These are phyloP conservation scores for Claviceps spartinae DNA, from an alignment of 2,329 filamentous ascomycete genomes.

Conservation along the genomic window DNA sequence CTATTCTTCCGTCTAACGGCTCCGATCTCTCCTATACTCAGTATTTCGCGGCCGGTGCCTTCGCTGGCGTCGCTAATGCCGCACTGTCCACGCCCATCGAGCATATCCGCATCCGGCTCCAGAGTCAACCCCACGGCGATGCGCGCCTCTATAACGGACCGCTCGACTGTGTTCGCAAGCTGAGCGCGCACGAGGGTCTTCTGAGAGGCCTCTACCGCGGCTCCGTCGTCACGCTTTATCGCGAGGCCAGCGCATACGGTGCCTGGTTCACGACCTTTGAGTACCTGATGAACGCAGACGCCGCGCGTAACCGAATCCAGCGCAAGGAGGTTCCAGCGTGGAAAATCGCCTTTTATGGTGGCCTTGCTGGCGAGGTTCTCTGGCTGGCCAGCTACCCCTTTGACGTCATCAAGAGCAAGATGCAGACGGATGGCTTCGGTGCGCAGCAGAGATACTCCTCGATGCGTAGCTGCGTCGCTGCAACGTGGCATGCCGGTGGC, in stretches of 20 bases:
- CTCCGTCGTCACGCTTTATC: constrained; percentile 67
- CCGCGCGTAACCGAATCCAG: constrained; percentile 58
- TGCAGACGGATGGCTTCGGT: constrained; percentile 94
- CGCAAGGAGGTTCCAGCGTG: constrained; percentile 66
- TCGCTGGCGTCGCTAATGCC: constrained; percentile 83
- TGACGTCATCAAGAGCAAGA: constrained; percentile 97
- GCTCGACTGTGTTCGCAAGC: constrained; percentile 78
- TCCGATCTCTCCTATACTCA: constrained; percentile 59
- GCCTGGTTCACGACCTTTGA: constrained; percentile 93
- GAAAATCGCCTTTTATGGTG: constrained; percentile 87
- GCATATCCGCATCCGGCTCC: constrained; percentile 88
- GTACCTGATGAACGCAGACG: constrained; percentile 89
- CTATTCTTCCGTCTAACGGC: constrained; percentile 18
- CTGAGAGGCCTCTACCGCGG: constrained; percentile 73
- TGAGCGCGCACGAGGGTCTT: constrained; percentile 51
- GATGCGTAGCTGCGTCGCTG: constrained; percentile 80
- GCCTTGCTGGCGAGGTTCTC: constrained; percentile 81
- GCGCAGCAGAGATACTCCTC: constrained; percentile 53
- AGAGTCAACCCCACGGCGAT: constrained; percentile 87
- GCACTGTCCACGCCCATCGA: constrained; percentile 85
- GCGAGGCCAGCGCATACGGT: constrained; percentile 91
- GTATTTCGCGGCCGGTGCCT: constrained; percentile 83
- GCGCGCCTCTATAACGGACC: constrained; percentile 69
- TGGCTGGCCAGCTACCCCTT: constrained; percentile 93
- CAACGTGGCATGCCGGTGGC: constrained; percentile 70